Evolutionary conservation across 495 filamentous ascomycete species (phyloP), one percentile per base, ranked within the genome.

Genomic region (Neurospora tetrasperma): DNA sequence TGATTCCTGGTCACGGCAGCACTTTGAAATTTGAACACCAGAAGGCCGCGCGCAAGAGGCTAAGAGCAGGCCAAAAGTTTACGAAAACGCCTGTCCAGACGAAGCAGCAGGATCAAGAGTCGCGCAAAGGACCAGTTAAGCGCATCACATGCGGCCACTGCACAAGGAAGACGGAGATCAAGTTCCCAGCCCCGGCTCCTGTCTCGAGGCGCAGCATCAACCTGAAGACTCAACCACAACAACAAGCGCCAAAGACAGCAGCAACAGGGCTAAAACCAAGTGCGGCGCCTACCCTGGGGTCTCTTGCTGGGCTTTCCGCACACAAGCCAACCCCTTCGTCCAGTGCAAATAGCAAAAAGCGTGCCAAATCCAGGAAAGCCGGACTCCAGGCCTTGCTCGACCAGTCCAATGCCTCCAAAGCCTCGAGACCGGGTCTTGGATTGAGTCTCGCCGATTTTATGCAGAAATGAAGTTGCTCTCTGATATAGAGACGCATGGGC

Each of bases 361-460:
- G 86, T 70, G 82, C 85, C 14, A 88, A 86, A 76, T 83, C 80
- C 69, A 81, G 84, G 62, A 88, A 88, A 75, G 83, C 84, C 70
- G 85, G 86, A 3, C 80, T 88, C n/a, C 82, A 85, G 74, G 85
- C 86, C 44, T 75, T 88, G 14, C 77, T 88, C 62, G 80, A 82
- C 43, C 84, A 83, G 35, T 79, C 81, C 40, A 83, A 82, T 71
- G 76, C 78, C 6, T 77, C 78, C 23, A 80, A 78, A 41, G 44
- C 75, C 12, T 79, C 82, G 7, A 74, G 71, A 35, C 72, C 76
- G 40, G 83, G 83, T 0, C 81, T 84, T 59, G 85, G 85, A 7
- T 72, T 88, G 38, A 86, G 84, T 71, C 79, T 88, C 11, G 81
- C 83, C 69, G 84, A 86, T 73, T 87, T 88, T 73, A 85, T 87